These are phyloP conservation scores for Elaphomyces granulatus DNA, from an alignment of 495 filamentous ascomycete genomes.

Conservation along the genomic window DNA sequence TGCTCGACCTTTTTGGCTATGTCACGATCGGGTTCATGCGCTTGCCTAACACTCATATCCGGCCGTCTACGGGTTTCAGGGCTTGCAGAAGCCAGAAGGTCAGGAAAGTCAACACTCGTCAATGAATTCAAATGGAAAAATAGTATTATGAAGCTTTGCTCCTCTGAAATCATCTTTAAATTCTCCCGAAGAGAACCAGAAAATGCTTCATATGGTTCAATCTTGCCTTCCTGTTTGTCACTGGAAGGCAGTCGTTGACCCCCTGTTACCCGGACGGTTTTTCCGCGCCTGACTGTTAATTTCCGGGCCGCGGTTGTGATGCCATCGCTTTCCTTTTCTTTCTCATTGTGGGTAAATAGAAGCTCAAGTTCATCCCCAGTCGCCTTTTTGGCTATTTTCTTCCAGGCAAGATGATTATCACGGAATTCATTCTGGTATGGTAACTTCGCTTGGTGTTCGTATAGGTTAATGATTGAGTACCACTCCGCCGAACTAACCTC, in stretches of 20 bases:
- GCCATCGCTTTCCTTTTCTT: slow-evolving; percentile 55
- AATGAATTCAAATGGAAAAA: slow-evolving; percentile 84
- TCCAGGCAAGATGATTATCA: slow-evolving; percentile 70
- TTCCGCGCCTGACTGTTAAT: slow-evolving; percentile 82
- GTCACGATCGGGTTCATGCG: slow-evolving; percentile 71
- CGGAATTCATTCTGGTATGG: slow-evolving; percentile 73
- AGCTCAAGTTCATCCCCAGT: slow-evolving; percentile 75
- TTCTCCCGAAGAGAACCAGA: slow-evolving; percentile 63
- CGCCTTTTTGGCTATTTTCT: slow-evolving; percentile 61
- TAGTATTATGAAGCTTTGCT: slow-evolving; percentile 89
- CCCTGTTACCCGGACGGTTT: slow-evolving; percentile 62
- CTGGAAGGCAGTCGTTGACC: slow-evolving; percentile 32
- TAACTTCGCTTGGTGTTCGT: slow-evolving; percentile 57
- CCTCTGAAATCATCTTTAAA: slow-evolving; percentile 62
- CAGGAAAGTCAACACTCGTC: slow-evolving; percentile 62
- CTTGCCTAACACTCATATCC: slow-evolving; percentile 53
- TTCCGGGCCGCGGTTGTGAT: slow-evolving; percentile 70
- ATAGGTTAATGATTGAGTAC: slow-evolving; percentile 61
- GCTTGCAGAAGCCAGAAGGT: slow-evolving; percentile 48
- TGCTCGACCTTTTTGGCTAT: slow-evolving; percentile 65
- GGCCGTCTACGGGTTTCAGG: slow-evolving; percentile 54
- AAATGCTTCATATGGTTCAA: slow-evolving; percentile 73
- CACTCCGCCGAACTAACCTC: slow-evolving; percentile 72
- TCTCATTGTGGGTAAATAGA: slow-evolving; percentile 75
- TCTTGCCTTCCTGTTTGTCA: slow-evolving; percentile 54